Evolutionary conservation across 176 grass and related monocot genomes (phyloP).

Genomic region (Carex pumila): DNA sequence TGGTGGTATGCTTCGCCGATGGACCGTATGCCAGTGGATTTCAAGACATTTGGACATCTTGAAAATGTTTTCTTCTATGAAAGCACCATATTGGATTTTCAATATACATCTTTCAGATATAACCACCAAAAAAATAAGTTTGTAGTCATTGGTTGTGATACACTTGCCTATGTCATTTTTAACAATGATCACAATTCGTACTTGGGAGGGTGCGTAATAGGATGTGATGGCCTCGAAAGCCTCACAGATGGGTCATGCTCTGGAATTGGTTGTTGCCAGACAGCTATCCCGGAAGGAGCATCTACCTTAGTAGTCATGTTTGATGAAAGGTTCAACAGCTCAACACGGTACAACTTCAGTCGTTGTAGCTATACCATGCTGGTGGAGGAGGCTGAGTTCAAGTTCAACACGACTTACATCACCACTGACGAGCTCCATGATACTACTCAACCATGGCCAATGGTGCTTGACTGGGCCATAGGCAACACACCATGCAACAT

Average conservation of each 20-base stretch:
- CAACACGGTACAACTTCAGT: background rate
- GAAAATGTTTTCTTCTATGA: no score
- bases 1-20: no score
- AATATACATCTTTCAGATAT: background rate
- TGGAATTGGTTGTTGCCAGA: constrained; percentile 14
- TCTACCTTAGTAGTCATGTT: background rate
- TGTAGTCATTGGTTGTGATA: constrained; percentile 3
- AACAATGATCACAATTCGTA: background rate
- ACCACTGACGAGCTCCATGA: no score
- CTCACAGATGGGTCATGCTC: background rate
- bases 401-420: background rate
- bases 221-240: background rate
- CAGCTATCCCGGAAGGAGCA: background rate
- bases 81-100: no score
- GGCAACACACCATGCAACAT: no score
- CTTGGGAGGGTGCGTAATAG: background rate
- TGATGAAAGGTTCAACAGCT: background rate
- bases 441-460: no score
- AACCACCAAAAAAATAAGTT: background rate
- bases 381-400: background rate
- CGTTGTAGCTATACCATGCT: background rate
- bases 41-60: no score
- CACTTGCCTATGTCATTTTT: background rate
- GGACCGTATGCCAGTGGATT: no score
- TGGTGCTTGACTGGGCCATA: no score